These are phyloP conservation scores for Acanthamoeba royreba DNA, from an alignment of 208 protist species.

Conservation along the genomic window DNA sequence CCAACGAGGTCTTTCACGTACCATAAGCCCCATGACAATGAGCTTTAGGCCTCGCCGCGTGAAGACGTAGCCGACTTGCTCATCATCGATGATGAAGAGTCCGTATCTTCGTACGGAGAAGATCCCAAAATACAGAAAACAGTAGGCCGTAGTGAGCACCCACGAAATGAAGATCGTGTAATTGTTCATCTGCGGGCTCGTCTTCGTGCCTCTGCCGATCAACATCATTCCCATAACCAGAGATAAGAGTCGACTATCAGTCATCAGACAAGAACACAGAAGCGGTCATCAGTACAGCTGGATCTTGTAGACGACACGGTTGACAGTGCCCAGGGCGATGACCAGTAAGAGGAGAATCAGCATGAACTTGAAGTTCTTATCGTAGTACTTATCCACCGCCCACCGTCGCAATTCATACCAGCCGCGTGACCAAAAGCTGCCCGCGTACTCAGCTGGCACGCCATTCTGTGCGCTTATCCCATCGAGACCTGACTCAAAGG, in stretches of 20 bases:
- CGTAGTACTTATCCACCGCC: constrained; percentile 2
- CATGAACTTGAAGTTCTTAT: constrained; percentile 43
- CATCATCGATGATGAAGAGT: constrained; percentile 31
- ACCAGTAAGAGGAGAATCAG: neutral
- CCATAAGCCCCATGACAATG: constrained; percentile 39
- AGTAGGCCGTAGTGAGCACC: constrained; percentile 28
- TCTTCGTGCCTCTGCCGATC: neutral
- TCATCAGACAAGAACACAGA: neutral
- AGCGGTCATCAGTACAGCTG: neutral
- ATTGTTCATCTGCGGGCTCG: neutral
- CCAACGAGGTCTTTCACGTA: neutral
- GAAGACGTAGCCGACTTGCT: constrained; percentile 15
- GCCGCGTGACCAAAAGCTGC: neutral
- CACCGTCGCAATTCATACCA: neutral
- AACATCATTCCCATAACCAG: neutral
- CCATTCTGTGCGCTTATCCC: neutral
- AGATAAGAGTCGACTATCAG: neutral
- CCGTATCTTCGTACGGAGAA: neutral
- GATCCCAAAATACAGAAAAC: constrained; percentile 44
- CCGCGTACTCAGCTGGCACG: neutral
- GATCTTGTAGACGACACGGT: constrained; percentile 45
- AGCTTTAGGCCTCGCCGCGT: neutral
- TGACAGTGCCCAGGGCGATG: constrained; percentile 28
- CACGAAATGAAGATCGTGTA: constrained; percentile 36
- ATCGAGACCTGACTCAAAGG: neutral